Evolutionary conservation across 73 alveolate species (phyloP), one percentile per base, ranked within the genome.

Genomic region (Diophrys appendiculata): DNA sequence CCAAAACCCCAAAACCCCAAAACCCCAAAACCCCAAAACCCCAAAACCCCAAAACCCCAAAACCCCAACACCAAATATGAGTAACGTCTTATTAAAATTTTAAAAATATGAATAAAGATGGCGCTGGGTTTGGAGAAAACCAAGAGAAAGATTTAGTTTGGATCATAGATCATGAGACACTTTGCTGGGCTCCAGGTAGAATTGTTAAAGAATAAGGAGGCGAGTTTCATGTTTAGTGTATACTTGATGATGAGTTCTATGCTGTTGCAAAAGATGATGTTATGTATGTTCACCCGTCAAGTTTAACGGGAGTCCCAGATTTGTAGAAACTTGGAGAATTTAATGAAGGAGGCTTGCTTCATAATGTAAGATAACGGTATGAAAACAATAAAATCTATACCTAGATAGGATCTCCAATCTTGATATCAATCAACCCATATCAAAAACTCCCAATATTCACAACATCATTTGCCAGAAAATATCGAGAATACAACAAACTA

Each of bases 391-490:
- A 86, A 72, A 97, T 95, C 60, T 97, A 91, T 84, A 94, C 99
- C 22, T 83, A 92, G 64, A 93, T 97, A 25, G 99, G 99, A 8
- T 65, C 92, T 5, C 96, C 98, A 33, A 94, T 91, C 53, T 90
- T 96, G 52, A 76, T 96, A 28, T 92, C 98, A 60, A 92, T 96
- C n/a, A 96, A 96, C 74, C 99, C 99, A 23, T 96, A 90, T 79
- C 73, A 85, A 77, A 78, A 83, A 33, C 90, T 96, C 56, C 92
- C 94, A 27, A 95, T 94, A 13, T 94, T 89, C 78, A 87, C 95
- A 13, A 68, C 85, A 11, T 78, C 84, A 78, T 69, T 65, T 54
- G 95, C 95, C 53, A 87, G 86, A 72, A 80, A 76, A 74, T 96
- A 87, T 78, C 70, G 92, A 34, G 91, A 90, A 53, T 87, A 84